These are phyloP conservation scores for Hypoxylon sp. DNA, from an alignment of 2,329 filamentous ascomycete species.

Conservation along the genomic window DNA sequence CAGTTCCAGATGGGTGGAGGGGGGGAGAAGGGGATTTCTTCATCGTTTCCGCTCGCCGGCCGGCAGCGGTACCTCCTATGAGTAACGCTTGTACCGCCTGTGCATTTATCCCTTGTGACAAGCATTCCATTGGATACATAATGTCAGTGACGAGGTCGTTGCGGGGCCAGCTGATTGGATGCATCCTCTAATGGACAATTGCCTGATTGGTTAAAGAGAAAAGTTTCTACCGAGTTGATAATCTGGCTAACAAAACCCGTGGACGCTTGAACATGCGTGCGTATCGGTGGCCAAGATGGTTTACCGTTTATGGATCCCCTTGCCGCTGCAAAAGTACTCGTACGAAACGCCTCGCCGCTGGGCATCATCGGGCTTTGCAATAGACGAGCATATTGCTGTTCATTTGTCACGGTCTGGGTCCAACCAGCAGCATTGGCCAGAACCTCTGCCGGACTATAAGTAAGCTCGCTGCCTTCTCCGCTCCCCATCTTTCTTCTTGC, in stretches of 20 bases:
- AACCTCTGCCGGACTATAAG: constrained; percentile 40
- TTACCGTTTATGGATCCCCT: constrained; percentile 41
- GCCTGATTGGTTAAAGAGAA: constrained; percentile 47
- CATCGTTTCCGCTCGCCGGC: constrained; percentile 38
- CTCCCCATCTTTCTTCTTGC: constrained; percentile 38
- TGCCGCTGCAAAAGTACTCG: constrained; percentile 40
- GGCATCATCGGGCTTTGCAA: constrained; percentile 42
- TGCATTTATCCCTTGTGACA: constrained; percentile 48
- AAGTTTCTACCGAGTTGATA: constrained; percentile 44
- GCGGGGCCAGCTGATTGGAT: constrained; percentile 42
- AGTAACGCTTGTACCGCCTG: constrained; percentile 38
- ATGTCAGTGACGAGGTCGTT: constrained; percentile 43
- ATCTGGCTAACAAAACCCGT: constrained; percentile 46
- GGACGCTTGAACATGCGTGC: constrained; percentile 44
- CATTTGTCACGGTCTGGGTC: constrained; percentile 44
- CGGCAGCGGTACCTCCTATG: constrained; percentile 38
- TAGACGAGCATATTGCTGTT: constrained; percentile 25
- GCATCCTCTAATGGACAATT: constrained; percentile 39
- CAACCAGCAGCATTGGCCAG: constrained; percentile 40
- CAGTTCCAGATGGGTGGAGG: constrained; percentile 32
- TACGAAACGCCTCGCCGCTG: constrained; percentile 37
- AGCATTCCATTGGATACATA: constrained; percentile 43
- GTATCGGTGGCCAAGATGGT: constrained; percentile 43
- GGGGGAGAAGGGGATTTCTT: constrained; percentile 38
- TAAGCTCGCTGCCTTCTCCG: constrained; percentile 42